Conservation (phyloP, 2,329 filamentous ascomycete genomes). For the Pseudogymnoascus sp. region DNA sequence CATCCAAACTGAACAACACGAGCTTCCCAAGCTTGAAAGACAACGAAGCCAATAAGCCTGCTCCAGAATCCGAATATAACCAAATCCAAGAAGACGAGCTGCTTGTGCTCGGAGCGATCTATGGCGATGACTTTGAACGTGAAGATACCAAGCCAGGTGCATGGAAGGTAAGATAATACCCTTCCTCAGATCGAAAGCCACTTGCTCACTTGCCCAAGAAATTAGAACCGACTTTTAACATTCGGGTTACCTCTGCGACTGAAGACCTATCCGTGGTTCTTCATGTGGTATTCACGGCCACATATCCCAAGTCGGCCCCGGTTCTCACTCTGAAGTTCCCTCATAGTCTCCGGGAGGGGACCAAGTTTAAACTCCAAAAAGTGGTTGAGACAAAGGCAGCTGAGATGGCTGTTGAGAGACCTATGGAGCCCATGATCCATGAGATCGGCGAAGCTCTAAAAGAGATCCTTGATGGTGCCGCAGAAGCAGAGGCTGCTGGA, state of each 20-base stretch:
- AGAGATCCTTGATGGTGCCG: conserved; percentile 77
- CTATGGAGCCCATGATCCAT: conserved; percentile 43
- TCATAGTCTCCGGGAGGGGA: conserved; percentile 57
- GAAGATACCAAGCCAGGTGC: conserved; percentile 58
- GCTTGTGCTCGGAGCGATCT: conserved; percentile 77
- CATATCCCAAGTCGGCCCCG: conserved; percentile 80
- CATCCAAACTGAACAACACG: conserved; percentile 32
- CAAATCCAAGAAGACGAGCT: conserved; percentile 84
- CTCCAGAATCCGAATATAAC: conserved; percentile 56
- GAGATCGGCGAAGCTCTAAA: conserved; percentile 39
- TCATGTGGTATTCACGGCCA: conserved; percentile 75
- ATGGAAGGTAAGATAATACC: conserved; percentile 62
- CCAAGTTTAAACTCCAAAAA: conserved; percentile 60
- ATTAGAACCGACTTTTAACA: conserved; percentile 74
- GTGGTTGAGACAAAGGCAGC: conserved; percentile 51
- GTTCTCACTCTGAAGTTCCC: conserved; percentile 59
- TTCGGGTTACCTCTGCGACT: conserved; percentile 66
- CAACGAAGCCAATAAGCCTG: conserved; percentile 28
- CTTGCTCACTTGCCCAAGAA: conserved; percentile 40
- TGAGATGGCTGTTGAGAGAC: conserved; percentile 39
- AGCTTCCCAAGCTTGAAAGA: conserved; percentile 44
- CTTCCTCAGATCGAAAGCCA: conserved; percentile 13
- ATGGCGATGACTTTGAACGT: conserved; percentile 76
- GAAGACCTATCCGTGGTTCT: conserved; percentile 62
- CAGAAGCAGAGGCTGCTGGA: conserved; percentile 64